These are phyloP conservation scores for Myochromella boudieri DNA, from an alignment of 768 basidiomycete species.

Conservation along the genomic window DNA sequence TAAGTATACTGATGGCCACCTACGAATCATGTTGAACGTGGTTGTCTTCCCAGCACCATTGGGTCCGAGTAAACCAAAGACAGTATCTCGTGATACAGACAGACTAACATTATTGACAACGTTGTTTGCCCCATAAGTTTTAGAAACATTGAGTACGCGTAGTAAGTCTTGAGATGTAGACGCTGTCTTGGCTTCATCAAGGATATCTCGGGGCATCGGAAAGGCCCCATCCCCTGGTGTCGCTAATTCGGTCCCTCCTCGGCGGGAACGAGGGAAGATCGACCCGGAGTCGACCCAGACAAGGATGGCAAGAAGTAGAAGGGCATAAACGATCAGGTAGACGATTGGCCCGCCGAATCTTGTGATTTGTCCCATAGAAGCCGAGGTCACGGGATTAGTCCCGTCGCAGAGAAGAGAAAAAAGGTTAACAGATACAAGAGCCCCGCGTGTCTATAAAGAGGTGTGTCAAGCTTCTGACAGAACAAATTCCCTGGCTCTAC, in stretches of 20 bases:
- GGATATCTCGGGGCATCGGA: constrained; percentile 44
- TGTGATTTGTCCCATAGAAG: constrained; percentile 51
- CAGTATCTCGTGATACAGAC: constrained; percentile 57
- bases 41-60: constrained; percentile 87
- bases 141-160: constrained; percentile 62
- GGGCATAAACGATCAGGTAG: constrained; percentile 63
- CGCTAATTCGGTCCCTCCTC: constrained; percentile 13
- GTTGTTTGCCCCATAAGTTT: constrained; percentile 51
- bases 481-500: constrained; percentile 26
- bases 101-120: constrained; percentile 78
- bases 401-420: constrained; percentile 75
- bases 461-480: constrained; percentile 2
- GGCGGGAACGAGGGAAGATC: constrained; percentile 39
- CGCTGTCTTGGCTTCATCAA: constrained; percentile 49
- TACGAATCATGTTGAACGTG: constrained; percentile 78
- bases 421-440: constrained; percentile 74
- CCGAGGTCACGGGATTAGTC: constrained; percentile 39
- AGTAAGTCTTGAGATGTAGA: constrained; percentile 53
- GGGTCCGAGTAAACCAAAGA: constrained; percentile 76
- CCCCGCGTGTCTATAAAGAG: constrained; percentile 54
- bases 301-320: constrained; percentile 60
- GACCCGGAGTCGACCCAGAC: constrained; percentile 76
- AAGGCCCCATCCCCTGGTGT: constrained; percentile 8
- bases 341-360: constrained; percentile 74
- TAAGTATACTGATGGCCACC: constrained; percentile 21